Conservation (phyloP, 1,139 yeast species). For the Hemisphaericaspora lyxosophila region DNA sequence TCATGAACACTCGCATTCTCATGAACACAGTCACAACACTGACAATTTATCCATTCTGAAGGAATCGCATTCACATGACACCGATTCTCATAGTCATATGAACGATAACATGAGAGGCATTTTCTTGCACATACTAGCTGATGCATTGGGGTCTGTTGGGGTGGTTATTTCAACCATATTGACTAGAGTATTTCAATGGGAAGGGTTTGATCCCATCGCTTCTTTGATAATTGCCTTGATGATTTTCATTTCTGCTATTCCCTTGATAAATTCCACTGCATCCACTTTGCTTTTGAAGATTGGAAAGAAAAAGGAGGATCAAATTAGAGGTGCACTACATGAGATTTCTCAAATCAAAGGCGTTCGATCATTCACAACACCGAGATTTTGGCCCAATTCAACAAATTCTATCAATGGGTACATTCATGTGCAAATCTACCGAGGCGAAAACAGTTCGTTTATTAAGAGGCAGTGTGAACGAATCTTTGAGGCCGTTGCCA, state of each 20-base stretch:
- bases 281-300: slow-evolving; percentile 67
- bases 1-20: slow-evolving; percentile 15
- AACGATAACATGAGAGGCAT: slow-evolving; percentile 95
- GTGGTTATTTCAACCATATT: slow-evolving; percentile 83
- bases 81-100: slow-evolving; percentile 25
- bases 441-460: slow-evolving; percentile 65
- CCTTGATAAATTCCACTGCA: slow-evolving; percentile 80
- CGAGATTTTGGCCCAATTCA: slow-evolving; percentile 81
- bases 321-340: slow-evolving; percentile 60
- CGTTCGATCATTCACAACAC: slow-evolving; percentile 80
- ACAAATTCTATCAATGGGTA: slow-evolving; percentile 46
- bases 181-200: slow-evolving; percentile 56
- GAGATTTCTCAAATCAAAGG: slow-evolving; percentile 75
- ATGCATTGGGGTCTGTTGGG: slow-evolving; percentile 94
- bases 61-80: neutral
- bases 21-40: slow-evolving; percentile 19
- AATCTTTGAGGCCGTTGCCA: slow-evolving; percentile 29
- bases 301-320: slow-evolving; percentile 52
- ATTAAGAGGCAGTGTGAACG: slow-evolving; percentile 64
- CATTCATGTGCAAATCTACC: slow-evolving; percentile 65
- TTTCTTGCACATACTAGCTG: slow-evolving; percentile 89
- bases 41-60: too few species aligned
- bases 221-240: slow-evolving; percentile 82
- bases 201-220: slow-evolving; percentile 87
- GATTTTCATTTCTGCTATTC: slow-evolving; percentile 79